Evolutionary conservation across 2,329 filamentous ascomycete species (phyloP).

Genomic region (Beauveria brongniartii): DNA sequence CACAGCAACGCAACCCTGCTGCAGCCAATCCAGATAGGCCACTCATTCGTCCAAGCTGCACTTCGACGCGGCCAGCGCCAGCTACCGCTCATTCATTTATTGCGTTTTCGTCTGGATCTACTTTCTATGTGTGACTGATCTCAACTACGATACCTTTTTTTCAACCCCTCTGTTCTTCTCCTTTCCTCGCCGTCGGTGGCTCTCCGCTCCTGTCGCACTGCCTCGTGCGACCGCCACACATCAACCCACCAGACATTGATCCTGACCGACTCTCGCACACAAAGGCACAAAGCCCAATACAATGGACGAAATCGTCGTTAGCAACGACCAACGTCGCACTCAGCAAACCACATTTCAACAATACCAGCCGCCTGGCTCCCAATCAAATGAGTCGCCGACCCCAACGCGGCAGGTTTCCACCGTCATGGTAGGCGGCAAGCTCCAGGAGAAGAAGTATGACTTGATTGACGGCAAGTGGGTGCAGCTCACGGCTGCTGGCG

Average conservation of each 20-base stretch:
- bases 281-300: slow-evolving; percentile 24
- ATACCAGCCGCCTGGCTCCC: slow-evolving; percentile 18
- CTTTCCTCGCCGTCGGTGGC: not conserved
- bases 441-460: slow-evolving; percentile 23
- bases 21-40: not conserved
- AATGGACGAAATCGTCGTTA: slow-evolving; percentile 44
- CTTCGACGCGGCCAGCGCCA: not conserved
- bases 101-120: not conserved
- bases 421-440: slow-evolving; percentile 4
- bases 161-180: too few relatives aligned
- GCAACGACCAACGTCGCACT: slow-evolving; percentile 27
- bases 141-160: not conserved
- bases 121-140: not conserved
- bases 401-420: slow-evolving; percentile 10
- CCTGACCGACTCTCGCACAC: not conserved
- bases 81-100: not conserved
- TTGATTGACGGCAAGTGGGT: slow-evolving; percentile 34
- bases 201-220: not conserved
- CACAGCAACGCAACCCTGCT: not conserved
- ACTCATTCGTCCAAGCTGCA: not conserved
- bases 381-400: slow-evolving; percentile 24
- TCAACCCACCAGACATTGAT: slow-evolving; percentile 14
- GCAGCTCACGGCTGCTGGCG: slow-evolving; percentile 47
- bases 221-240: slow-evolving; percentile 4
- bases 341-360: slow-evolving; percentile 22